Evolutionary conservation across 2,329 filamentous ascomycete genomes (phyloP).

Genomic region (Trichophyton benhamiae): DNA sequence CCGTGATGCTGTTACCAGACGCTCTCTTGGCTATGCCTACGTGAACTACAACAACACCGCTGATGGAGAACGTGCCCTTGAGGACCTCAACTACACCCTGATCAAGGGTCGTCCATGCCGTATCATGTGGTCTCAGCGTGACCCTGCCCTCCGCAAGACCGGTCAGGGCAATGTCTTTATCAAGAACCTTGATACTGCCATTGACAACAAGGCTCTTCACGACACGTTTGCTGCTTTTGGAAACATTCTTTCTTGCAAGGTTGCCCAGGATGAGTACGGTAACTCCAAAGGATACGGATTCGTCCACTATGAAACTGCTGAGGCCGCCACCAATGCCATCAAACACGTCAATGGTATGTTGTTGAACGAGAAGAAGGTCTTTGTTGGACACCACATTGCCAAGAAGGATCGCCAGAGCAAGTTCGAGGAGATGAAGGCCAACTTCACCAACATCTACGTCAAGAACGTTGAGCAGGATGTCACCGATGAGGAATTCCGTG

Average conservation of each 20-base stretch:
- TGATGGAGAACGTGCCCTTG: constrained; percentile 94
- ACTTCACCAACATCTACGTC: constrained; percentile 99
- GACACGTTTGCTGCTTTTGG: constrained; percentile 98
- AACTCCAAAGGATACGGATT: constrained; percentile 99
- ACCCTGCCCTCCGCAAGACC: constrained; percentile 97
- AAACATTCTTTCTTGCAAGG: constrained; percentile 99
- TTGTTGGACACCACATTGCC: constrained; percentile 96
- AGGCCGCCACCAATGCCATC: constrained; percentile 92
- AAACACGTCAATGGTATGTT: constrained; percentile 99
- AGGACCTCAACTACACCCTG: constrained; percentile 98
- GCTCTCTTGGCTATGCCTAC: constrained; percentile 97
- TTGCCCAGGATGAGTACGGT: constrained; percentile 90
- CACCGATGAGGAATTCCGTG: constrained; percentile 86
- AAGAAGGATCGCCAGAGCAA: constrained; percentile 99
- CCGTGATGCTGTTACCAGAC: constrained; percentile 95
- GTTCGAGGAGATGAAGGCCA: constrained; percentile 99
- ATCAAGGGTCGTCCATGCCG: constrained; percentile 98
- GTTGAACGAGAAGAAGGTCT: constrained; percentile 99
- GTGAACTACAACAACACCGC: constrained; percentile 99
- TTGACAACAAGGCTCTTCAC: constrained; percentile 99
- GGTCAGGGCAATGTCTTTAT: constrained; percentile 99
- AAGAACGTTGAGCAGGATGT: constrained; percentile 87
- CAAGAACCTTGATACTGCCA: constrained; percentile 97
- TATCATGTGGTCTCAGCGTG: constrained; percentile 99
- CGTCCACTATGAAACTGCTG: constrained; percentile 98